Base-by-base conservation (phyloP, 1,284 basidiomycete species). In the Schizophyllum commune region DNA sequence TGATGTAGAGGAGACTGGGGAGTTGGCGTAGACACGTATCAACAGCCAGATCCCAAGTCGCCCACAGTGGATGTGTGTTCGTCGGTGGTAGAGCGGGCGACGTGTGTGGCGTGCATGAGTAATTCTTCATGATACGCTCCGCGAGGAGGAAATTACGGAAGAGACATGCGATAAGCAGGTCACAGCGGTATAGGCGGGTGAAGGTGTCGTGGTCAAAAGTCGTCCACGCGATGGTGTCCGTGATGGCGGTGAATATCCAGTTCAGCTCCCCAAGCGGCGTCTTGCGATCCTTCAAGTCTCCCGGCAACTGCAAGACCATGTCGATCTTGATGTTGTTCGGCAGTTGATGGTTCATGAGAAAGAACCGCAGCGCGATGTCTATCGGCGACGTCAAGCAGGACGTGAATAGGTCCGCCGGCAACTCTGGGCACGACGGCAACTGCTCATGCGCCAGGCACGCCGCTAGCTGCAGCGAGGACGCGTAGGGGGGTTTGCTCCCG, bases 191-290 rank as follows among this genome's bases (percentile, higher is more conserved):
- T 33, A 99, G 79, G 51, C 94, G 85, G 54, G 94, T 95, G 75
- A 99, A 99, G 11, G 95, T 85, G 58, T 96, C 93, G 58, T 91
- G 85, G 20, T 95, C 92, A 70, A 99, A 95, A 0, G 94, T 94
- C 11, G 96, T 95, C 96, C 97, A 99, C 13, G 97, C 97, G 65
- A 99, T 98, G 7, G 96, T 98, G 75, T 99, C 96, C 17, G 96
- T 99, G 65, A 99, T 94, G 52, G 96, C 94, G 1, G 94, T 98
- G 76, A 99, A 98, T 68, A 99, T 98, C 96, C 97, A 99, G 74
- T 98, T 98, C 32, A 99, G 85, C 74, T 99, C 96, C 59, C 96
- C 96, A 1, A 99, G 81, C 0, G 96, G 96, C 2, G 97, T 98
- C 22, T 95, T 84, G 34, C 96, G 84, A 70, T 99, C 96, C 74